Percentiles rank a stretch among this genome's conserved stretches.
phyloP scores from a whole-genome alignment of 2,329 filamentous ascomycete species.

The Neonectria magnoliae region DNA sequence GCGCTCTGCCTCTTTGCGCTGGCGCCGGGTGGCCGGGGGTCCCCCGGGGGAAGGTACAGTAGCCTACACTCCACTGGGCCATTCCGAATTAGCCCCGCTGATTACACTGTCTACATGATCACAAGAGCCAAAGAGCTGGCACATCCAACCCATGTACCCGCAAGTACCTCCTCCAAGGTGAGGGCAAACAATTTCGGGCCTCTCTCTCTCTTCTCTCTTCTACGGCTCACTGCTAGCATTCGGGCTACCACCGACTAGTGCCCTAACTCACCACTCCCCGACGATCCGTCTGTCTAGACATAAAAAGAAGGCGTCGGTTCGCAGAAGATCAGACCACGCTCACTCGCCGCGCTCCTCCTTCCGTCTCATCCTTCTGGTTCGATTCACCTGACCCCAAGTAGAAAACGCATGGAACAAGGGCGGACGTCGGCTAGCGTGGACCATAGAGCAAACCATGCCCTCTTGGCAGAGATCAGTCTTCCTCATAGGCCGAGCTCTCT shows the following conservation, averaged over 20 bases:
- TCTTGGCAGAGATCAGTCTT: slow-evolving; percentile 11
- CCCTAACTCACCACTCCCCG: not conserved
- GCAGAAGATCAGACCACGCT: slow-evolving; percentile 9
- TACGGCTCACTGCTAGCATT: not conserved
- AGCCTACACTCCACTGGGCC: slow-evolving; percentile 6
- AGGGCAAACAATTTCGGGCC: not conserved
- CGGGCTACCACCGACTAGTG: not conserved
- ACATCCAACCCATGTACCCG: not conserved
- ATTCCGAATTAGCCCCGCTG: not conserved
- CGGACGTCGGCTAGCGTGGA: slow-evolving; percentile 12
- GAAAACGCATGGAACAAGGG: slow-evolving; percentile 25
- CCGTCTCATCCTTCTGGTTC: slow-evolving; percentile 4
- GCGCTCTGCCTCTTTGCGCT: not conserved
- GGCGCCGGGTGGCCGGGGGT: slow-evolving; percentile 10
- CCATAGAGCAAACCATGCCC: slow-evolving; percentile 4
- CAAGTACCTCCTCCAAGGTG: not conserved
- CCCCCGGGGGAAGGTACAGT: not conserved
- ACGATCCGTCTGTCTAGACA: not conserved
- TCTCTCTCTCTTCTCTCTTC: too few relatives aligned
- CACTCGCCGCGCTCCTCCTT: slow-evolving; percentile 3
- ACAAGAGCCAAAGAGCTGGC: slow-evolving; percentile 1
- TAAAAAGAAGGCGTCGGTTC: not conserved
- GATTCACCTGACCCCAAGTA: slow-evolving; percentile 15
- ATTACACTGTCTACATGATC: slow-evolving; percentile 3
- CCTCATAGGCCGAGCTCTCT: slow-evolving; percentile 6